A percentile compares a stretch with the other conserved stretches of the same genome.
Evolutionary conservation across 2,329 filamentous ascomycete species (phyloP).

Genomic region (Phaeosphaeria sp.): DNA sequence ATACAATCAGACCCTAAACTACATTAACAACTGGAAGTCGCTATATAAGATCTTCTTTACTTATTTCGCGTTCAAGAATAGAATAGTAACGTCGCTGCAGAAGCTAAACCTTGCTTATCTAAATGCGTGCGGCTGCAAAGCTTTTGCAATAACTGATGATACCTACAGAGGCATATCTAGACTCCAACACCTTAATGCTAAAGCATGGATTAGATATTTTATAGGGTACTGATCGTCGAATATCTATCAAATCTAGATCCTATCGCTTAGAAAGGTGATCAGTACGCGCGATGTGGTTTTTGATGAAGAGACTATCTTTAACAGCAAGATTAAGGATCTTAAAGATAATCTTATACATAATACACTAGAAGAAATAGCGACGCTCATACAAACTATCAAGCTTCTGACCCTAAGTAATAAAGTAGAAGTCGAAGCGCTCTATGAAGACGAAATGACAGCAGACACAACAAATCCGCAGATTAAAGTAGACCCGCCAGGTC

Average conservation of each 20-base stretch:
- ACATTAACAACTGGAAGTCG: constrained; percentile 8
- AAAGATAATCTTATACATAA: constrained; percentile 13
- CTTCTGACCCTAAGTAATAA: not conserved
- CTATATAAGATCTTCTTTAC: constrained; percentile 14
- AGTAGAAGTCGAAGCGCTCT: constrained; percentile 2
- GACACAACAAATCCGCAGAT: not conserved
- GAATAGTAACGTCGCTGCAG: not conserved
- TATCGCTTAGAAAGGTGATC: constrained; percentile 6
- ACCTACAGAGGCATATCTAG: not conserved
- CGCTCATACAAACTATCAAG: constrained; percentile 1
- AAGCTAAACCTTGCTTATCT: constrained; percentile 8
- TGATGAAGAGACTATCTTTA: constrained; percentile 9
- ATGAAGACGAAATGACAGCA: constrained; percentile 3
- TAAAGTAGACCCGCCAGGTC: not conserved
- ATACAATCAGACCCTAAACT: constrained; percentile 12
- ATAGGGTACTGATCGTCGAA: constrained; percentile 9
- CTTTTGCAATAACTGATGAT: constrained; percentile 7
- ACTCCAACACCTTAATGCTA: constrained; percentile 7
- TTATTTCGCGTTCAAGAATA: not conserved
- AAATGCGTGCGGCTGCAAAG: constrained; percentile 11
- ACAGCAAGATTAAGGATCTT: constrained; percentile 9
- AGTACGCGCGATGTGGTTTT: constrained; percentile 8
- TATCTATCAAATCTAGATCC: constrained; percentile 9
- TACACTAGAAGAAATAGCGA: constrained; percentile 7
- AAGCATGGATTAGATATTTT: constrained; percentile 12